phyloP scores from a whole-genome alignment of 225 moss, liverwort and hornwort genomes.

The Neckera pumila region DNA sequence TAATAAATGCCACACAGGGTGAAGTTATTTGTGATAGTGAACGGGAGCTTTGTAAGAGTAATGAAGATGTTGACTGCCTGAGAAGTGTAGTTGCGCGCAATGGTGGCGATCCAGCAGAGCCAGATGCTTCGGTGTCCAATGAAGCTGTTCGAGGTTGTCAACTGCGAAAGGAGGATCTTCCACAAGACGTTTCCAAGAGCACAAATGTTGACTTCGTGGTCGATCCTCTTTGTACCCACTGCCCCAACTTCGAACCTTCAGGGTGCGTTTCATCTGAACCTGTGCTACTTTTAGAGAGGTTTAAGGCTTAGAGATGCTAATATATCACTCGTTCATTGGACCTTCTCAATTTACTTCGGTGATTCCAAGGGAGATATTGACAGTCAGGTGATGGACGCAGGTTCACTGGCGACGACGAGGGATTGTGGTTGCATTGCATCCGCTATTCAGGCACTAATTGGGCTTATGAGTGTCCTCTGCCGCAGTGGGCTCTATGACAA shows the following conservation, averaged over 20 bases:
- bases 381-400: constrained; percentile 14
- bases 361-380: background rate
- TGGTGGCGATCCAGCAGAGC: background rate
- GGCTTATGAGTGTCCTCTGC: constrained; percentile 83
- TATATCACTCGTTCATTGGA: background rate
- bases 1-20: background rate
- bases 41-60: background rate
- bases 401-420: constrained; percentile 49
- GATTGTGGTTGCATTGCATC: constrained; percentile 85
- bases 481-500: constrained; percentile 59
- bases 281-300: background rate
- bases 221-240: constrained; percentile 82
- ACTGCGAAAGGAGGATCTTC: background rate
- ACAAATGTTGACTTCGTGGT: constrained; percentile 23
- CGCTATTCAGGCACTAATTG: constrained; percentile 70
- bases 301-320: background rate
- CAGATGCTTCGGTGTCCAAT: background rate
- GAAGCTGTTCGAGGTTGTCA: background rate
- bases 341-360: background rate
- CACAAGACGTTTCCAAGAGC: background rate
- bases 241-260: constrained; percentile 70
- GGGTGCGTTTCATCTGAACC: constrained; percentile 40
- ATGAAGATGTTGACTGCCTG: background rate
- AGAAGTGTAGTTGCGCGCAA: background rate
- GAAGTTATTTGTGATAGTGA: background rate